Evolutionary conservation across 768 basidiomycete species (phyloP).

Genomic region (Auriscalpium vulgare): DNA sequence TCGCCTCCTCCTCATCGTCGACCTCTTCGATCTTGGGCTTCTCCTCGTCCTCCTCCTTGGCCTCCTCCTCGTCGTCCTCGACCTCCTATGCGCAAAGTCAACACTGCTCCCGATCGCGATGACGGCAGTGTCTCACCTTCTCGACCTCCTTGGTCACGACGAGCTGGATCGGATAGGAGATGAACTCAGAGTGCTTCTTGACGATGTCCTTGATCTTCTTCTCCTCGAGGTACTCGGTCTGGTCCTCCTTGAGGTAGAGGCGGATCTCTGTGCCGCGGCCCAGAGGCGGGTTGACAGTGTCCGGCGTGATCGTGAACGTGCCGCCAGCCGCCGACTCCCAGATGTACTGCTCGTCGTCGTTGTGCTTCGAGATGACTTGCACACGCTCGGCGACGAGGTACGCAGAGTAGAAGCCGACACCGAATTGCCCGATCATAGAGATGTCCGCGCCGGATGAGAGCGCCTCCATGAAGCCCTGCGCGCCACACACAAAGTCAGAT

Average conservation of each 20-base stretch:
- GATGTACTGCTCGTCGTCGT: slow-evolving; percentile 99
- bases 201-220: slow-evolving; percentile 99
- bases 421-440: slow-evolving; percentile 97
- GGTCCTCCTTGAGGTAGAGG: slow-evolving; percentile 95
- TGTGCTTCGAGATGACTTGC: slow-evolving; percentile 98
- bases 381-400: slow-evolving; percentile 99
- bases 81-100: slow-evolving; percentile 53
- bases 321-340: slow-evolving; percentile 99
- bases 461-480: slow-evolving; percentile 98
- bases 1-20: slow-evolving; percentile 65
- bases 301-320: slow-evolving; percentile 96
- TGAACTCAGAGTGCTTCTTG: slow-evolving; percentile 99
- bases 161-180: slow-evolving; percentile 98
- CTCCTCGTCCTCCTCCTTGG: slow-evolving; percentile 69
- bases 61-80: slow-evolving; percentile 71
- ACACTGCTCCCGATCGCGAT: neutral
- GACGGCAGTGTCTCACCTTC: slow-evolving; percentile 58
- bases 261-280: slow-evolving; percentile 92
- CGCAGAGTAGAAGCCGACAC: slow-evolving; percentile 99
- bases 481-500: slow-evolving; percentile 2
- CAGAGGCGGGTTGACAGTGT: slow-evolving; percentile 82
- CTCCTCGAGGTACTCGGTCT: slow-evolving; percentile 98
- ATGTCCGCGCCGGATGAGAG: slow-evolving; percentile 83
- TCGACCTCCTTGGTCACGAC: slow-evolving; percentile 99
- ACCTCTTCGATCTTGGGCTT: slow-evolving; percentile 69